These are phyloP conservation scores for Penstemon davidsonii DNA, from an alignment of 257 asterid species.

Conservation along the genomic window DNA sequence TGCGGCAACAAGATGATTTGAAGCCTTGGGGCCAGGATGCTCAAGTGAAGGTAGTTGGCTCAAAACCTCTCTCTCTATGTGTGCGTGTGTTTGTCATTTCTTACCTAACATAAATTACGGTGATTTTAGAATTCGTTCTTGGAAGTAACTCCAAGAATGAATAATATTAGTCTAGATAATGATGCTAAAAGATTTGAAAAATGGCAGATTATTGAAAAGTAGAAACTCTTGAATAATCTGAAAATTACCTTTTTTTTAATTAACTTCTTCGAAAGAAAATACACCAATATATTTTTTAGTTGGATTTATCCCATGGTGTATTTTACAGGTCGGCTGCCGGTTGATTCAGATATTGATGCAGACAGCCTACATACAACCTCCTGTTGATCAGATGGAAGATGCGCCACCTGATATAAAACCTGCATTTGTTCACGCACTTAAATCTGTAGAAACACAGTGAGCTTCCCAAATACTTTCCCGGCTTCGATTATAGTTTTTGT, in stretches of 20 bases:
- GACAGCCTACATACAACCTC: conserved; percentile 89
- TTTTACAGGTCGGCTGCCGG: conserved; percentile 80
- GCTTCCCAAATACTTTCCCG: conserved; percentile 27
- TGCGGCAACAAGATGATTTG: conserved; percentile 58
- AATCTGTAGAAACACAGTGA: conserved; percentile 73
- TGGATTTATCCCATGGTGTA: conserved; percentile 19
- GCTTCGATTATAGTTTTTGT: background rate
- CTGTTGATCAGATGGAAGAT: conserved; percentile 66
- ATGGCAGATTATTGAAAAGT: no score
- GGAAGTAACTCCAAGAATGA: background rate
- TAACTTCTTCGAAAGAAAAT: no score
- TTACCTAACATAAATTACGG: background rate
- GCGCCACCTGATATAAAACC: conserved; percentile 87
- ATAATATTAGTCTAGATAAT: no score
- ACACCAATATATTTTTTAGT: background rate
- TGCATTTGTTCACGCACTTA: conserved; percentile 81
- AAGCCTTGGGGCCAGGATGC: conserved; percentile 91
- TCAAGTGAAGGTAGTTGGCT: conserved; percentile 67
- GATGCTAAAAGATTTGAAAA: no score
- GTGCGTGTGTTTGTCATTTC: no score
- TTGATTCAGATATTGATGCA: conserved; percentile 79
- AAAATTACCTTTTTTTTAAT: no score
- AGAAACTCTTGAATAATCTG: no score
- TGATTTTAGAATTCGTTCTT: conserved; percentile 24
- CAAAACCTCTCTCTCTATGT: no score